A percentile compares a stretch with the other conserved stretches of the same genome.
phyloP scores from a whole-genome alignment of 2,329 filamentous ascomycete genomes.

The Corinectria fuckeliana region DNA sequence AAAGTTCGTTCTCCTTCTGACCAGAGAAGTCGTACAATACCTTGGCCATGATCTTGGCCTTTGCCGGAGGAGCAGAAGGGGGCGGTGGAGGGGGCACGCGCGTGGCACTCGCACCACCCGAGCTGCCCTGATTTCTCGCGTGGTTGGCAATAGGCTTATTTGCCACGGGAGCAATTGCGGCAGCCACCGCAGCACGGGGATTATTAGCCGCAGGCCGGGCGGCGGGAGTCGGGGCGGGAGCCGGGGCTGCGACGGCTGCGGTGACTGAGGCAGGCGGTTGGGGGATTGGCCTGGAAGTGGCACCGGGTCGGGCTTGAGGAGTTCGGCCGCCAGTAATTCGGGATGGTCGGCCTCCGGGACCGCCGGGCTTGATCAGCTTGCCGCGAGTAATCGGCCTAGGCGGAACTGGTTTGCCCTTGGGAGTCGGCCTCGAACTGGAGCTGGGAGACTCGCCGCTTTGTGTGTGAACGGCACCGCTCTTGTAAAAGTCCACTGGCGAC shows the following conservation, averaged over 20 bases:
- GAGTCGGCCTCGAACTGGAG: slow-evolving; percentile 83
- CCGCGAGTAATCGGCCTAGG: slow-evolving; percentile 91
- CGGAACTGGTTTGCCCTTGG: slow-evolving; percentile 84
- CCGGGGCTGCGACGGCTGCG: slow-evolving; percentile 35
- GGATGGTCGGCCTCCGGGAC: slow-evolving; percentile 81
- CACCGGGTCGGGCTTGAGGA: slow-evolving; percentile 52
- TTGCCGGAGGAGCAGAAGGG: slow-evolving; percentile 67
- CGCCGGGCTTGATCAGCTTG: slow-evolving; percentile 88
- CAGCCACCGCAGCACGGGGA: slow-evolving; percentile 19
- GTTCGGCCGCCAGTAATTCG: slow-evolving; percentile 64
- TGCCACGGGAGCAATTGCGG: slow-evolving; percentile 26
- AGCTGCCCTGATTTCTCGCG: slow-evolving; percentile 61
- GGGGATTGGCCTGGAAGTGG: slow-evolving; percentile 42
- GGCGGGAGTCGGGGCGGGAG: slow-evolving; percentile 14
- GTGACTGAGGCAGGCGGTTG: slow-evolving; percentile 43
- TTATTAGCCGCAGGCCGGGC: slow-evolving; percentile 8
- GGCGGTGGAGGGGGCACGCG: slow-evolving; percentile 70
- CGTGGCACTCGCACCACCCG: slow-evolving; percentile 54
- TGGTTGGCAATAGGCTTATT: slow-evolving; percentile 53
- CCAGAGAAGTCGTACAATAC: slow-evolving; percentile 92
- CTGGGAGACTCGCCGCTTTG: slow-evolving; percentile 82
- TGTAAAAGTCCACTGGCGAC: slow-evolving; percentile 82
- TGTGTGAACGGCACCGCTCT: slow-evolving; percentile 90
- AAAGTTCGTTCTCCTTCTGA: slow-evolving; percentile 84
- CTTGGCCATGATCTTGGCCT: slow-evolving; percentile 79